Base-by-base conservation (phyloP, 2,329 filamentous ascomycete genomes). In the Acephala macrosclerotiorum region DNA sequence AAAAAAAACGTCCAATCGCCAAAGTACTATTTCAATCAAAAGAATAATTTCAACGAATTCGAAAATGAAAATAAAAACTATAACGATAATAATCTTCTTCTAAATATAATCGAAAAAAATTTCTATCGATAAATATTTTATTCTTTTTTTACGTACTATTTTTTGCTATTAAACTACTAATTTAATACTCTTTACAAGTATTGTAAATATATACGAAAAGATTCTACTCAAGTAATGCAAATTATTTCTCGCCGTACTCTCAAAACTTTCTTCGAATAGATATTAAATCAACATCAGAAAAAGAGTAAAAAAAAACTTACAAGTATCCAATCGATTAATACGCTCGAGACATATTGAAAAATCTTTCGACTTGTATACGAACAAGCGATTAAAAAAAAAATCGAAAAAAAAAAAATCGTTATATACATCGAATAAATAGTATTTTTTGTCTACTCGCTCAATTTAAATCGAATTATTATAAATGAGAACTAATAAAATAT, bases 311-410 rank as follows among this genome's bases (percentile, higher is more conserved):
- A 56, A 38, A 66, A 57, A 45, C 63, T 58, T 58, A 18, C 22
- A 36, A 29, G 66, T 25, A 66, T 66, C 49, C 38, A 64, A 42
- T 38, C 36, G 40, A 40, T 25, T n/a, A 73, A 67, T 61, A 73
- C 70, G 2, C 67, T 77, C 7, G 65, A 66, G 47, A 76, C 64
- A 68, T 71, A 71, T 45, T 76, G 64, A n/a, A n/a, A n/a, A n/a
- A n/a, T n/a, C n/a, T n/a, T n/a, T n/a, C n/a, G n/a, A n/a, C n/a
- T n/a, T n/a, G 71, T 74, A 25, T 73, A 70, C 45, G 58, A 75
- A 68, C 67, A 62, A 58, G 68, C 64, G n/a, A 72, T 57, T 55
- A n/a, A 59, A 22, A 22, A 62, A 61, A 71, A 72, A 65, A 70
- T 72, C 29, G 29, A 66, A 29, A 53, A 61, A 5, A 68, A 68